Percentiles rank a stretch among this genome's conserved stretches.
phyloP scores from a whole-genome alignment of 805 yeast species.

The Yamadazyma ubonensis region DNA sequence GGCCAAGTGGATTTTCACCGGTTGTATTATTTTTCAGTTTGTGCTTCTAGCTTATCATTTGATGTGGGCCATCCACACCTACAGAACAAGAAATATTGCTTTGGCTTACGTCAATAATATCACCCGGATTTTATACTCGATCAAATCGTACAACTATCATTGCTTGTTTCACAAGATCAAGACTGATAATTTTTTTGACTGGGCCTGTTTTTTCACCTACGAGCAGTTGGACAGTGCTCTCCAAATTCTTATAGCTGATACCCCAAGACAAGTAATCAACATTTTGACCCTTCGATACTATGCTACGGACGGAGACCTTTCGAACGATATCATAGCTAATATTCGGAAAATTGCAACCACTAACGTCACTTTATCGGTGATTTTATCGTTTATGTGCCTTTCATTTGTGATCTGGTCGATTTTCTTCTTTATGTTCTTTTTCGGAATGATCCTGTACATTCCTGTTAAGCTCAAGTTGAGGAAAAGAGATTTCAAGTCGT shows the following conservation, averaged over 20 bases:
- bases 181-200: conserved; percentile 60
- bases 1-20: conserved; percentile 72
- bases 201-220: conserved; percentile 64
- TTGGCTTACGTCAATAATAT: conserved; percentile 65
- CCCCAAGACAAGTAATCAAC: conserved; percentile 85
- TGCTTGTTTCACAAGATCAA: conserved; percentile 73
- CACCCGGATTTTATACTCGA: conserved; percentile 57
- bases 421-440: conserved; percentile 54
- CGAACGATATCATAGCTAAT: conserved; percentile 44
- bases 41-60: conserved; percentile 56
- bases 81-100: conserved; percentile 62
- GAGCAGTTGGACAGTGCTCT: conserved; percentile 63
- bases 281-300: conserved; percentile 63
- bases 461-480: conserved; percentile 51
- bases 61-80: conserved; percentile 56
- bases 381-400: conserved; percentile 70
- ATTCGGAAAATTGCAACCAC: conserved; percentile 58
- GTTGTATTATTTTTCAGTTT: conserved; percentile 74
- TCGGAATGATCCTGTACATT: conserved; percentile 52
- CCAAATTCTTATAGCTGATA: conserved; percentile 67
- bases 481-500: conserved; percentile 36
- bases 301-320: conserved; percentile 46
- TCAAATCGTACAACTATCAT: conserved; percentile 59
- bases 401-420: conserved; percentile 74
- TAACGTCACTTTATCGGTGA: conserved; percentile 65